Conservation (phyloP, 169 alveolate species). For the Cryptosporidium baileyi region DNA sequence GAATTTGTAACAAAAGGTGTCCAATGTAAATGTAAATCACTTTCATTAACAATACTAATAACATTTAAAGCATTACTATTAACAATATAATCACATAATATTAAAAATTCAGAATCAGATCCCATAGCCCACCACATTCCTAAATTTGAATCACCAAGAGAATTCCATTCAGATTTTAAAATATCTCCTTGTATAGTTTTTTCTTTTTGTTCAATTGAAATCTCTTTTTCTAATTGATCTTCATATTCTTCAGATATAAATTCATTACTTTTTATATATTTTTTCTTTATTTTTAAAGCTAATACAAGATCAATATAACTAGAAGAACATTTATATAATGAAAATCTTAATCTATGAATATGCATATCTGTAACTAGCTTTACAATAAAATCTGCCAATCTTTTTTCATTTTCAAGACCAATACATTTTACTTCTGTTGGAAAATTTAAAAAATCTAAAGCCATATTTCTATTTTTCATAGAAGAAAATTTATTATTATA, state of each 20-base stretch:
- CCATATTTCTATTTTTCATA: not conserved
- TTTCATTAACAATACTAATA: conserved; percentile 55
- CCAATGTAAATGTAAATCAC: conserved; percentile 60
- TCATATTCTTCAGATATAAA: not conserved
- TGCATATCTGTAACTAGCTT: conserved; percentile 28
- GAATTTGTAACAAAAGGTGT: conserved; percentile 64
- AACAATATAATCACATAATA: conserved; percentile 45
- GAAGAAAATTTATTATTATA: not conserved
- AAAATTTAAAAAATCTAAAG: conserved; percentile 26
- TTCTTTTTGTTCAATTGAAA: not conserved
- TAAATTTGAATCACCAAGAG: conserved; percentile 43
- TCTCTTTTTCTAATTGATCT: not conserved
- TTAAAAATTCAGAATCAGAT: conserved; percentile 26
- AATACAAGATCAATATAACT: conserved; percentile 37
- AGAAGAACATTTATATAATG: conserved; percentile 52
- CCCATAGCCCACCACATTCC: conserved; percentile 71
- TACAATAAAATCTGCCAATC: not conserved
- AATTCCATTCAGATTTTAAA: conserved; percentile 39
- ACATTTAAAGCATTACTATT: conserved; percentile 43
- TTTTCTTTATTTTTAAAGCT: conserved; percentile 27
- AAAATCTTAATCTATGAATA: conserved; percentile 47
- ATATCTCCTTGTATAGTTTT: not conserved
- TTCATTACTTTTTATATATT: not conserved
- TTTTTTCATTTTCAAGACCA: not conserved
- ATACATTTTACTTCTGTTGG: conserved; percentile 48